Evolutionary conservation across 2,329 filamentous ascomycete species (phyloP).

Genomic region (Botrytis hyacinthi): DNA sequence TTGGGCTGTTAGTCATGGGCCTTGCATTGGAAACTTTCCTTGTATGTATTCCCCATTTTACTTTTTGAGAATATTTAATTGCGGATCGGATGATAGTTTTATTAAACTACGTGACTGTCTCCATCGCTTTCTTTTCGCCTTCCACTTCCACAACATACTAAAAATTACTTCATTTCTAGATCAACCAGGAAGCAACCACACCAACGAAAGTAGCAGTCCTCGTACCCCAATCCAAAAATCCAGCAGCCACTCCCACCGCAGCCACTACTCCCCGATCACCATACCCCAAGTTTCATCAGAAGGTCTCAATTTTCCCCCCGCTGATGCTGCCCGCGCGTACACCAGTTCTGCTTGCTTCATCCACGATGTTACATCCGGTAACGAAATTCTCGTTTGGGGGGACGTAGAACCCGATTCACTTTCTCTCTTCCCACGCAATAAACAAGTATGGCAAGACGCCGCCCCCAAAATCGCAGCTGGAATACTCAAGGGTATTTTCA

Average conservation of each 20-base stretch:
- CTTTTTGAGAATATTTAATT: background rate
- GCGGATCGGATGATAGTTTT: too few species aligned
- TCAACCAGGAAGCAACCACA: background rate
- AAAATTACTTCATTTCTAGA: background rate
- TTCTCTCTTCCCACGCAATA: conserved; percentile 76
- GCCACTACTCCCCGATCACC: background rate
- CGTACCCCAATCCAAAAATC: background rate
- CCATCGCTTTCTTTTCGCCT: background rate
- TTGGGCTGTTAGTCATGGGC: conserved; percentile 84
- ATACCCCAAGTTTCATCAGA: background rate
- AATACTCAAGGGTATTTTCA: conserved; percentile 76
- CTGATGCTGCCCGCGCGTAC: conserved; percentile 56
- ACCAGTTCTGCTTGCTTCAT: conserved; percentile 95
- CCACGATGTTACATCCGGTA: conserved; percentile 65
- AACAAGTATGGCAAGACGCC: conserved; percentile 82
- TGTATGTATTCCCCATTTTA: conserved; percentile 53
- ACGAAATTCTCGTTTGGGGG: conserved; percentile 89
- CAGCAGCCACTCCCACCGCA: background rate
- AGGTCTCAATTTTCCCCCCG: background rate
- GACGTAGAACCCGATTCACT: conserved; percentile 92
- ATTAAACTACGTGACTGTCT: background rate
- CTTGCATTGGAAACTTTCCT: conserved; percentile 73
- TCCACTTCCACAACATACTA: background rate
- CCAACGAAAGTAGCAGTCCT: background rate
- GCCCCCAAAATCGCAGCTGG: conserved; percentile 78